phyloP scores from a whole-genome alignment of 768 basidiomycete genomes.

The Termitomyces sp. region DNA sequence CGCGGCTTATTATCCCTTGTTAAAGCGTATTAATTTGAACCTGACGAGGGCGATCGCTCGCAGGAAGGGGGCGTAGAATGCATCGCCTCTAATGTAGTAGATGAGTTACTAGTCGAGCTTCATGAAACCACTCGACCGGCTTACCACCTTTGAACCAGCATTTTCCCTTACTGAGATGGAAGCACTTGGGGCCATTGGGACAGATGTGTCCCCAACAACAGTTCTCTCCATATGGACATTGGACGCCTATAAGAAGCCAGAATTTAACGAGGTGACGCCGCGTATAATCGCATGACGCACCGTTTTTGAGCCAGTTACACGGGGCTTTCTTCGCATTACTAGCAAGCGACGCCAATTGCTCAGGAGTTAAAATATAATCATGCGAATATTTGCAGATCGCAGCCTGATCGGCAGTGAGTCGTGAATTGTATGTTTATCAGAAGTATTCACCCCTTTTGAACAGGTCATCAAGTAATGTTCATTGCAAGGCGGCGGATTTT shows the following conservation, averaged over 20 bases:
- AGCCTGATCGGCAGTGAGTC: slow-evolving; percentile 28
- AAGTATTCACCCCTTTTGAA: slow-evolving; percentile 61
- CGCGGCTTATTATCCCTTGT: slow-evolving; percentile 5
- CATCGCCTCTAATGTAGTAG: slow-evolving; percentile 33
- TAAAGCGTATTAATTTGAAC: slow-evolving; percentile 6
- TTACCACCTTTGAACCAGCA: slow-evolving; percentile 83
- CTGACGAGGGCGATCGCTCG: slow-evolving; percentile 7
- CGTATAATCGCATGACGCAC: slow-evolving; percentile 24
- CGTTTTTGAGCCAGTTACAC: slow-evolving; percentile 80
- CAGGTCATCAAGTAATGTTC: slow-evolving; percentile 81
- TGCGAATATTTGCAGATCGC: slow-evolving; percentile 80
- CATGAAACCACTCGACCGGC: slow-evolving; percentile 7
- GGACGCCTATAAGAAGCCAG: slow-evolving; percentile 40
- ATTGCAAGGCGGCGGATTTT: slow-evolving; percentile 81
- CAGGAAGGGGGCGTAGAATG: slow-evolving; percentile 22
- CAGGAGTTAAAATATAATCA: slow-evolving; percentile 65
- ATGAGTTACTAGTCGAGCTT: neutral
- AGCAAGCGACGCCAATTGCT: slow-evolving; percentile 66
- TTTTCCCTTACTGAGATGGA: slow-evolving; percentile 70
- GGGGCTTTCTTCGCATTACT: slow-evolving; percentile 81
- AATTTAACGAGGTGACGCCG: neutral
- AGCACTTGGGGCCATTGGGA: slow-evolving; percentile 70
- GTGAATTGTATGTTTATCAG: neutral
- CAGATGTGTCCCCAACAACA: slow-evolving; percentile 86
- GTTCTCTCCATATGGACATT: slow-evolving; percentile 67